Evolutionary conservation across 805 yeast species (phyloP), one percentile per base, ranked within the genome.

Genomic region (Wickerhamomyces rabaulensis): DNA sequence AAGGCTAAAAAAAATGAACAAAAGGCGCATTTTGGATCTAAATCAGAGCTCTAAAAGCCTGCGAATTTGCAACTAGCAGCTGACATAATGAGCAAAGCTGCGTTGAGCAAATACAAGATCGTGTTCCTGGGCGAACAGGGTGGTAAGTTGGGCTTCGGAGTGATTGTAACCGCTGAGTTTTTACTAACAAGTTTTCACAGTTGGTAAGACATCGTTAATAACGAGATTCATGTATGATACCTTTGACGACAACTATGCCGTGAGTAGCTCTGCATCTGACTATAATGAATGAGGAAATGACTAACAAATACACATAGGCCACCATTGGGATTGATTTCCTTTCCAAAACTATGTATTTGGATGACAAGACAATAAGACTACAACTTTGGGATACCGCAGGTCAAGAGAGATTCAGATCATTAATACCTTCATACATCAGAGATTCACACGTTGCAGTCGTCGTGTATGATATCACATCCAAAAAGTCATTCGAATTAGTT

Each of bases 341-440:
- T 54, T 87, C 95, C 36, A 92, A 87, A 63, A 90, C 97, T 5
- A 88, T 89, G 95, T 94, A 94, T 65, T 72, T 94, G 42, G 97
- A 95, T 55, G 98, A 94, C 66, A 90, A 92, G 55, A 94, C 99
- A 3, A 87, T 94, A 37, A 77, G 99, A 58, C 75, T 94, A 52
- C 99, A 94, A 69, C 71, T 94, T 48, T 94, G 99, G 98, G 98
- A 91, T 64, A 91, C 98, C 4, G 96, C 96, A 1, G 97, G 98
- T 15, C 98, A 91, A 68, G 99, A 94, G 66, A 72, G 99, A 57
- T 94, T 94, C 72, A 75, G 98, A 61, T 86, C 96, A 16, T 76
- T 94, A 63, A 92, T 94, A 47, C 99, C 99, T 3, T 85, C 96
- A 10, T 94, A 94, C 62, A 94, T 94, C 50, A 76, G 99, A 56